Evolutionary conservation across 495 filamentous ascomycete genomes (phyloP), one percentile per base, ranked within the genome.

Genomic region (Penicillium maclennaniae): DNA sequence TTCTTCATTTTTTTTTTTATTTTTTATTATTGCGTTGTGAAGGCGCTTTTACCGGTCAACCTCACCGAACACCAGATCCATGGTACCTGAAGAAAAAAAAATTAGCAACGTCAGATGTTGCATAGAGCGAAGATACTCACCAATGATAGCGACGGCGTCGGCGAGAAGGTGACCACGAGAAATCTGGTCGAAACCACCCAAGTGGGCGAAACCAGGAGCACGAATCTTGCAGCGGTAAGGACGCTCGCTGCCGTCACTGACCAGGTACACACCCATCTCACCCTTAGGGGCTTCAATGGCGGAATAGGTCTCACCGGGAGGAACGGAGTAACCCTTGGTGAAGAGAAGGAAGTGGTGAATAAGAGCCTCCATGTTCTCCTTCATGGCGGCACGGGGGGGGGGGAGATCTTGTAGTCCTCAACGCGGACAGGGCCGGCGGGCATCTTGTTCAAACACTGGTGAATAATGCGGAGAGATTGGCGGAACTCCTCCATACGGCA

Each of bases 401-500:
- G 93, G 93, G 88, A 87, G 69, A 99, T 84, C 81, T 98, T 98
- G 81, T 97, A 98, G 75, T 98, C 93, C 73, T 98, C 93, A 37
- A 97, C 91, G 50, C 90, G 83, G 63, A 97, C 82, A 20, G 93
- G 92, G 20, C 93, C 93, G 28, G 89, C 79, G 16, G 95, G 92
- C 90, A 99, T 99, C 81, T 97, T 88, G 80, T 99, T 97, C 53
- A 99, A 74, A 71, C 95, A 97, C 77, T 99, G 93, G 78, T 95
- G 86, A 68, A 99, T 96, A 75, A 99, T 97, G 60, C 93, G 86
- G 49, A 99, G 87, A 19, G 87, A 92, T 70, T 99, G 95, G 50
- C 93, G 82, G 85, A 99, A 97, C 73, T 99, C 93, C 73, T 99
- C 95, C 93, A 99, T 99, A 63, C 93, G 89, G 83, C 92, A 97